Base-by-base conservation (phyloP, 2,329 filamentous ascomycete species). In the Ceratocystis smalleyi region DNA sequence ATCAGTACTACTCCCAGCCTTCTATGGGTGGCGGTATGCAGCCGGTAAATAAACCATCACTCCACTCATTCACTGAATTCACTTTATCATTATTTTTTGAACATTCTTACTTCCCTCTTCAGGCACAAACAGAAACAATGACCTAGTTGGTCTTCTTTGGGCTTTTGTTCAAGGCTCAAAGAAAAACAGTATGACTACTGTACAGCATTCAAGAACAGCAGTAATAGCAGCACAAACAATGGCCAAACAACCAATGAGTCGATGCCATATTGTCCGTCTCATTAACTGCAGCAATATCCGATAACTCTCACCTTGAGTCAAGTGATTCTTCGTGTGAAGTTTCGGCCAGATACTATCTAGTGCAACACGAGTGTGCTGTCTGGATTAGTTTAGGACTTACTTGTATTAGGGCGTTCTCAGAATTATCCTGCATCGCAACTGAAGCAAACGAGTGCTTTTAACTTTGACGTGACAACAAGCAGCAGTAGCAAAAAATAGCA, bases 1-100 rank as follows among this genome's bases (percentile, higher is more conserved):
- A 82, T 68, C 83, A 83, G 68, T 82, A 82, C 67, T 47, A 61
- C 59, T 60, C 51, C 51, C 51, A 27, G 24, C 24, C 64, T 30
- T 62, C 67, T 24, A 68, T 68, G 67, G 45, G 45, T 54, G 67
- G 47, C 7, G 51, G 65, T 55, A 66, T 63, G 45, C 67, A 64
- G 64, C 67, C 65, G 63, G 67, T 68, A 68, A 65, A 65, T 62
- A 62, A 15, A 40, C 35, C 35, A 40, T 54, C 59, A 65, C 59
- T 55, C 59, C 24, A 22, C 51, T 43, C 10, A 15, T 15, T 40
- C 35, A 40, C 35, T 15, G 4, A 40, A 40, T 40, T 40, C 59
- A 43, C 30, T 43, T 63, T 47, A 17, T 55, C 12, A 12, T 55
- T 55, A 7, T 55, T 15, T 27, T 22, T 15, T 32, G 10, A 30